Percentiles rank a stretch among this genome's conserved stretches.
These are phyloP conservation scores for Phycomyces blakesleeanus DNA, from an alignment of 192 early-diverging fungal genomes.

Conservation along the genomic window DNA sequence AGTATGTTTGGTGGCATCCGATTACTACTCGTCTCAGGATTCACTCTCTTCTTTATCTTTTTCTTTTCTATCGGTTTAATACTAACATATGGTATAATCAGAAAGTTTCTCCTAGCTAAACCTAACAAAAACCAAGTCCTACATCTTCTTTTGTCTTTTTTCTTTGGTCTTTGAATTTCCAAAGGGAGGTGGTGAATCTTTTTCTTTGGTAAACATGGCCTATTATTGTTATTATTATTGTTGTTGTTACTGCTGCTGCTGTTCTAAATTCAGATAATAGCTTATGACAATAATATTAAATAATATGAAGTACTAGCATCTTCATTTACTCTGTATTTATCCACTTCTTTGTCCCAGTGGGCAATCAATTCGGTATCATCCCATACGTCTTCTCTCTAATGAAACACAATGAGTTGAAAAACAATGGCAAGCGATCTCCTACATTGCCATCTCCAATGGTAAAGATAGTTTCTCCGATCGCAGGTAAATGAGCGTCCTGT, in stretches of 20 bases:
- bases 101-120: neutral
- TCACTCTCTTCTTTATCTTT: too few relatives aligned
- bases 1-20: neutral
- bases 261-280: too few relatives aligned
- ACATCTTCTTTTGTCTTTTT: neutral
- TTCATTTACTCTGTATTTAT: constrained; percentile 8
- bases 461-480: neutral
- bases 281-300: neutral
- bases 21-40: too few relatives aligned
- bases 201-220: neutral
- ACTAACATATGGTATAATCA: neutral
- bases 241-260: too few relatives aligned
- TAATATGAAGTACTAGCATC: neutral
- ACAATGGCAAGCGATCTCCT: neutral
- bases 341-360: constrained; percentile 12
- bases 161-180: neutral
- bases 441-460: neutral
- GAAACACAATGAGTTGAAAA: neutral
- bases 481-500: neutral
- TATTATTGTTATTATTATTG: constrained; percentile 8
- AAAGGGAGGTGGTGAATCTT: neutral
- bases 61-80: neutral
- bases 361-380: constrained; percentile 20
- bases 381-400: constrained; percentile 14
- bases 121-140: neutral